These are phyloP conservation scores for Kazachstania africana DNA, from an alignment of 805 yeast species.

Conservation along the genomic window DNA sequence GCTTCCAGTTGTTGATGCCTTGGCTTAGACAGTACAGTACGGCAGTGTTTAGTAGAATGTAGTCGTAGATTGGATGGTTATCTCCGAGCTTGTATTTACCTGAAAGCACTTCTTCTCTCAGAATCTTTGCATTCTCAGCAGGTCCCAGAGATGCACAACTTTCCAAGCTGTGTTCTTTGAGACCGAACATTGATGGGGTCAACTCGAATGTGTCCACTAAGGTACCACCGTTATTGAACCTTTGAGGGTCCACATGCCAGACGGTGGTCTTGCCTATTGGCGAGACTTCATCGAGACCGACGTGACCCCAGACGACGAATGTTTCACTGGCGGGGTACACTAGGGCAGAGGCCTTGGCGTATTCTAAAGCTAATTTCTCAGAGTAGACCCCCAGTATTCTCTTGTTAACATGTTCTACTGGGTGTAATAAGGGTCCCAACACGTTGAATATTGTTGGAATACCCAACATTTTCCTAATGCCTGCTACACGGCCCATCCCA, in stretches of 20 bases:
- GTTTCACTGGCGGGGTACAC: slow-evolving; percentile 41
- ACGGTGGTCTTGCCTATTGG: slow-evolving; percentile 74
- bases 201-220: slow-evolving; percentile 34
- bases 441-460: slow-evolving; percentile 91
- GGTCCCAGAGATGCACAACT: slow-evolving; percentile 81
- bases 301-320: slow-evolving; percentile 86
- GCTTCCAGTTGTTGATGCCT: slow-evolving; percentile 51
- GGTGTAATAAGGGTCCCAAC: slow-evolving; percentile 88
- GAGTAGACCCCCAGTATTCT: slow-evolving; percentile 86
- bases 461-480: slow-evolving; percentile 66
- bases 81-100: slow-evolving; percentile 37
- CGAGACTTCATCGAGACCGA: slow-evolving; percentile 88
- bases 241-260: slow-evolving; percentile 51
- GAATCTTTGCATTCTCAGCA: slow-evolving; percentile 58
- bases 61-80: slow-evolving; percentile 63
- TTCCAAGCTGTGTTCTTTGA: slow-evolving; percentile 56
- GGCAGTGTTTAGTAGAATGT: slow-evolving; percentile 80
- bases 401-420: slow-evolving; percentile 62
- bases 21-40: slow-evolving; percentile 79
- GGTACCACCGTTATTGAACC: slow-evolving; percentile 4
- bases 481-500: slow-evolving; percentile 77
- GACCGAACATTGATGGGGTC: slow-evolving; percentile 70
- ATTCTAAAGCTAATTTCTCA: slow-evolving; percentile 65
- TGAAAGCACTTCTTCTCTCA: slow-evolving; percentile 29
- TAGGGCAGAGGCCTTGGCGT: slow-evolving; percentile 66